Evolutionary conservation across 2,329 filamentous ascomycete species (phyloP), one percentile per base, ranked within the genome.

Genomic region (Phialophora macrospora): DNA sequence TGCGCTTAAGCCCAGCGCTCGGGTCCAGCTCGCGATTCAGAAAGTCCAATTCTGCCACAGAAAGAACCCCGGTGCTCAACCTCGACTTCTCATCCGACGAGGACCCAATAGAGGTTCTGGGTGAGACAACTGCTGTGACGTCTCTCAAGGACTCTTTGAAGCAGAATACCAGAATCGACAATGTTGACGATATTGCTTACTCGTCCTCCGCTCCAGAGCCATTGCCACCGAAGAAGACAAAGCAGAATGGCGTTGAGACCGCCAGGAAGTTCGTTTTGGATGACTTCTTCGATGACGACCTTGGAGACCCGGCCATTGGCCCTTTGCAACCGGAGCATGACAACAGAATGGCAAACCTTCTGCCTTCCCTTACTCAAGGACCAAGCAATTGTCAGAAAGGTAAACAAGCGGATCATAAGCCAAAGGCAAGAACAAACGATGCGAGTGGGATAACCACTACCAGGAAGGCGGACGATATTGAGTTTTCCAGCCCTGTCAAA

Each of bases 131-230:
- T 32, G 44, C 44, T 38, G 26, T 8, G 9, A 30, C 22, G 4
- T 28, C 48, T 20, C 26, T 49, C 22, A 44, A 12, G 28, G 26
- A 17, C 12, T 59, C 51, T 3, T 38, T 41, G 4, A 30, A 9
- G 4, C 32, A 12, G 20, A 44, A n/a, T 20, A 28, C 26, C n/a
- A 55, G 22, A 3, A 22, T 56, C 12, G 59, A 65, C 34, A 32
- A 48, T 49, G n/a, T 75, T 1, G 80, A 81, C 69, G 77, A 79
- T 1, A 80, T 81, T 66, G 71, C 76, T 3, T 80, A 79, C 61
- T 80, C 78, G 0, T 82, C 80, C 4, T 79, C 79, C 20, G 75
- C 75, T 0, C 75, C 73, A 3, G 73, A 76, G 55, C 72, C 68
- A 34, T 56, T 62, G 17, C 61, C 24, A 51, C 55, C 6, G 62